phyloP scores from a whole-genome alignment of 768 basidiomycete genomes.

The Tricholoma matsutake region DNA sequence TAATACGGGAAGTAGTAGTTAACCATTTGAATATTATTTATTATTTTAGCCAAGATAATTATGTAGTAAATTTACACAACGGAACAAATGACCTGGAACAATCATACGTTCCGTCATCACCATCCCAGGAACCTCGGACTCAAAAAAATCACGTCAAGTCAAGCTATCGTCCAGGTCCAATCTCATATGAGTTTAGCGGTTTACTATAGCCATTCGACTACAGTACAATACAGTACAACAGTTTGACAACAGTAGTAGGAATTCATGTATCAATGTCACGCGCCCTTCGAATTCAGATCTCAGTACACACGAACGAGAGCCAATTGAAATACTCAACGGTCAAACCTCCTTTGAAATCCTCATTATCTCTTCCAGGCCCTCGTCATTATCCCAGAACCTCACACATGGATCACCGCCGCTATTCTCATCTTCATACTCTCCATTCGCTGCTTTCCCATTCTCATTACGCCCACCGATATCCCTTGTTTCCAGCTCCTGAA shows the following conservation, averaged over 20 bases:
- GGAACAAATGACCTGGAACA: too few relatives aligned
- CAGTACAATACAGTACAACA: background rate
- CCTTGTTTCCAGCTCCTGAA: slow-evolving; percentile 30
- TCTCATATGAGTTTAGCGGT: too few relatives aligned
- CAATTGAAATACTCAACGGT: background rate
- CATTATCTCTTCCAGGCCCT: slow-evolving; percentile 70
- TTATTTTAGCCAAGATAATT: too few relatives aligned
- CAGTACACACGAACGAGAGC: background rate
- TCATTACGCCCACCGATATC: background rate
- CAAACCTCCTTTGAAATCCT: slow-evolving; percentile 57
- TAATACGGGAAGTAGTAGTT: too few relatives aligned
- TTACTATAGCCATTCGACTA: background rate
- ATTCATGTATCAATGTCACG: background rate
- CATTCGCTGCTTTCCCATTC: slow-evolving; percentile 18
- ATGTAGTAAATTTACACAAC: too few relatives aligned
- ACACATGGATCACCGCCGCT: slow-evolving; percentile 22
- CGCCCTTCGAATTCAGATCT: background rate
- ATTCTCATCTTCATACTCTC: slow-evolving; percentile 13
- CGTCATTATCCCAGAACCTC: slow-evolving; percentile 69
- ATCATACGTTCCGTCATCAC: too few relatives aligned
- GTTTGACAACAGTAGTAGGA: too few relatives aligned
- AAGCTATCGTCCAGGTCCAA: too few relatives aligned
- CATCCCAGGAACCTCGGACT: too few relatives aligned
- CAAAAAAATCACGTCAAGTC: too few relatives aligned
- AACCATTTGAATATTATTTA: too few relatives aligned